A percentile compares a stretch with the other conserved stretches of the same genome.
phyloP scores from a whole-genome alignment of 257 asterid genomes.

The Ocimum tenuiflorum region DNA sequence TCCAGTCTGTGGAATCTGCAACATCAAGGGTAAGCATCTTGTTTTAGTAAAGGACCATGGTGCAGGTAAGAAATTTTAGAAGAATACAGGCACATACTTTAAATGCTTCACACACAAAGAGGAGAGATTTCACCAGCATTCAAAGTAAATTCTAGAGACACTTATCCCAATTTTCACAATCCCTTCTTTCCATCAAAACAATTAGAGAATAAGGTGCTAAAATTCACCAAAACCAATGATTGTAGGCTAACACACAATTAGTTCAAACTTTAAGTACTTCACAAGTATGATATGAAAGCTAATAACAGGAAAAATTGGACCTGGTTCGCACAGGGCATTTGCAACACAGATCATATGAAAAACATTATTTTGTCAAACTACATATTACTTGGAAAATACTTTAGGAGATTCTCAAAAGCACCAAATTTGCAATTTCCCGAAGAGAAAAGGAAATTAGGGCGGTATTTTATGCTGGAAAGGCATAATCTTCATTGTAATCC shows the following conservation, averaged over 20 bases:
- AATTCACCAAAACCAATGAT: too few relatives aligned
- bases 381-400: neutral
- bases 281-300: too few relatives aligned
- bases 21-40: constrained; percentile 11
- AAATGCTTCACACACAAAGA: neutral
- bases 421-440: neutral
- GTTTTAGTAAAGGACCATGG: neutral
- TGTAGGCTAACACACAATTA: neutral
- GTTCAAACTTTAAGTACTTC: too few relatives aligned
- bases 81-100: neutral
- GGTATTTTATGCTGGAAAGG: neutral
- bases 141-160: neutral
- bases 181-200: too few relatives aligned
- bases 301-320: neutral
- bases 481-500: neutral
- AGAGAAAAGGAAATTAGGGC: neutral
- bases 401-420: neutral
- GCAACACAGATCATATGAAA: neutral
- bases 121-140: neutral
- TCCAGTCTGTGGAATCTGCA: constrained; percentile 90
- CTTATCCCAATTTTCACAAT: too few relatives aligned
- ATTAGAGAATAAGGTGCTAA: too few relatives aligned
- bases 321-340: neutral
- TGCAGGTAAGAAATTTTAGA: neutral
- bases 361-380: too few relatives aligned